Percentiles rank a stretch among this genome's conserved stretches.
phyloP scores from a whole-genome alignment of 208 protist species.

The Naegleria gruberi region DNA sequence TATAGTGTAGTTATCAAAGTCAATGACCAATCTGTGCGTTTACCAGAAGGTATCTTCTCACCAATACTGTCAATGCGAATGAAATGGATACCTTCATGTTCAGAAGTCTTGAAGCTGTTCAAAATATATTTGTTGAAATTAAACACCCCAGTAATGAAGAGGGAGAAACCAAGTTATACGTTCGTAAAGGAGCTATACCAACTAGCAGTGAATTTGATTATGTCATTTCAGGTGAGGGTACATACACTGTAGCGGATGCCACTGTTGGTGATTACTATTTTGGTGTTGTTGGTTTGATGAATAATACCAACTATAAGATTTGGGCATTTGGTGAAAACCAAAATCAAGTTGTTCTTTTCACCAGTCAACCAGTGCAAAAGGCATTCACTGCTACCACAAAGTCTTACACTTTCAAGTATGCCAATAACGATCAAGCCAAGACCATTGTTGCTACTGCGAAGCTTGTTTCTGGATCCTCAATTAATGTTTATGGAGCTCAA shows the following conservation, averaged over 20 bases:
- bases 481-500: not conserved
- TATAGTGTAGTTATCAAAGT: not conserved
- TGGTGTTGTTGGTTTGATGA: not conserved
- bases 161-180: not conserved
- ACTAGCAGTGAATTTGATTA: not conserved
- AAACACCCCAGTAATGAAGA: not conserved
- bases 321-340: not conserved
- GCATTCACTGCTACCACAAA: no score
- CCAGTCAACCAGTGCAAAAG: no score
- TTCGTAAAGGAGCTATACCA: not conserved
- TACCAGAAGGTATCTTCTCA: not conserved
- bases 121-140: not conserved
- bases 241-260: not conserved
- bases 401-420: not conserved
- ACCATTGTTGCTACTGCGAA: not conserved
- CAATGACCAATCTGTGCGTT: not conserved
- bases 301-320: not conserved
- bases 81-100: not conserved
- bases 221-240: not conserved
- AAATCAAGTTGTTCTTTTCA: not conserved
- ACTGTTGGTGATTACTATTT: not conserved
- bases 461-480: not conserved
- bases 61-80: not conserved
- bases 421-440: not conserved
- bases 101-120: not conserved